Base-by-base conservation (phyloP, 2,329 filamentous ascomycete species). In the Tolypocladium capitatum region DNA sequence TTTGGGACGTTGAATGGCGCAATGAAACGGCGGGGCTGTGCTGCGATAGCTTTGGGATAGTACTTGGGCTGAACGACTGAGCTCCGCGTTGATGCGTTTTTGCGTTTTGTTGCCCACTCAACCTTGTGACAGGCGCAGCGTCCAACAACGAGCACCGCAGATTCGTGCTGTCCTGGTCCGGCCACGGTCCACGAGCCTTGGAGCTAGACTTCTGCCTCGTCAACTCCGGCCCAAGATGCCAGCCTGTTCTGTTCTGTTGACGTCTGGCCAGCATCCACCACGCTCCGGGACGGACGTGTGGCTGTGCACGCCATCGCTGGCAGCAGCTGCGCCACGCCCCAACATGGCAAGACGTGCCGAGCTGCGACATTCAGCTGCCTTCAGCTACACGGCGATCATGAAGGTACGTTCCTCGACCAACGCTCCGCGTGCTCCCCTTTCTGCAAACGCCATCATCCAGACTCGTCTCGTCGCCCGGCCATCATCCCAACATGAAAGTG, bases 401-500 rank as follows among this genome's bases (percentile, higher is more conserved):
- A 45, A 45, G 35, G 31, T 11, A 45, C 43, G 24, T 21, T 24
- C 31, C 43, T 16, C 30, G 18, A 28, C 28, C 42, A 44, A 20
- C n/a, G 10, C 42, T 10, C 28, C 6, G 13, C 10, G 14, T 6
- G 20, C 28, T n/a, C 18, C 18, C n/a, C 42, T 16, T 14, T 44
- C 13, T 44, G 6, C 31, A 5, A 24, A 31, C 4, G 24, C n/a
- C 32, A n/a, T 20, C 33, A 10, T 11, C 33, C 24, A 8, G 16
- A 11, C 33, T 20, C 44, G 24, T 36, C 21, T 36, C 44, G 33
- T 18, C 30, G 21, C 28, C 20, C 46, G 9, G 30, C 13, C 38
- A 16, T 18, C 30, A 38, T 28, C 48, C 36, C 48, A 48, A 38
- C 51, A 52, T 51, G 51, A 52, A 41, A 47, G 27, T 32, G 36